Base-by-base conservation (phyloP, 495 filamentous ascomycete genomes). In the Cercophora samala region DNA sequence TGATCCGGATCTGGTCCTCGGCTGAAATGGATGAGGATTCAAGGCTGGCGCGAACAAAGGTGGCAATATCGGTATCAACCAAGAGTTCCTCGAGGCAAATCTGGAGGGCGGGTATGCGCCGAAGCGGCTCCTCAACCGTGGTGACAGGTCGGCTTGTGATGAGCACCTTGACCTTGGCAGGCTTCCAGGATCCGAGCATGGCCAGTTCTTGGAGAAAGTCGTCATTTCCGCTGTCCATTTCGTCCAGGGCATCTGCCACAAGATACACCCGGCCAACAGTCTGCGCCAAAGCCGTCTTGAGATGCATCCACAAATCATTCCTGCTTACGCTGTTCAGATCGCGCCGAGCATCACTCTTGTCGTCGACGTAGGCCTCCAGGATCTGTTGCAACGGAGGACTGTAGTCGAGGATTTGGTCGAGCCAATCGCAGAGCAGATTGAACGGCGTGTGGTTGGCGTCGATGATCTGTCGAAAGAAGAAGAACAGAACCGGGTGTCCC, bases 391-490 rank as follows among this genome's bases (percentile, higher is more conserved):
- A 69, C 0, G 67, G 69, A 0, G 77, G 75, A 46, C 77, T 81
- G 58, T 74, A 78, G 5, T 68, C 52, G 1, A 85, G 71, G 1
- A 84, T n/a, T 66, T 82, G 80, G 17, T 65, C 69, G 9, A 82
- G 64, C 76, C 77, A 85, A 72, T 84, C 84, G 17, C 80, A 81
- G 75, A 71, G 81, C 77, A 72, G 37, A 19, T 64, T 65, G 13
- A 52, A 37, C 3, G 83, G 82, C n/a, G 71, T 68, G 68, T 80
- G 78, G 65, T 86, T 86, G 5, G 79, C 75, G 23, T 71, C 69
- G 64, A 86, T 80, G 67, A 84, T 85, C 55, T 85, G 79, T 2
- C 84, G 79, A 68, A 85, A 84, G 73, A 87, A 87, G 73, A 87
- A 85, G 67, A 71, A 85, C 0, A 86, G 71, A 1, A 84, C 79